Conservation (phyloP, 148 eudicot genomes). For the Chenopodium quinoa region DNA sequence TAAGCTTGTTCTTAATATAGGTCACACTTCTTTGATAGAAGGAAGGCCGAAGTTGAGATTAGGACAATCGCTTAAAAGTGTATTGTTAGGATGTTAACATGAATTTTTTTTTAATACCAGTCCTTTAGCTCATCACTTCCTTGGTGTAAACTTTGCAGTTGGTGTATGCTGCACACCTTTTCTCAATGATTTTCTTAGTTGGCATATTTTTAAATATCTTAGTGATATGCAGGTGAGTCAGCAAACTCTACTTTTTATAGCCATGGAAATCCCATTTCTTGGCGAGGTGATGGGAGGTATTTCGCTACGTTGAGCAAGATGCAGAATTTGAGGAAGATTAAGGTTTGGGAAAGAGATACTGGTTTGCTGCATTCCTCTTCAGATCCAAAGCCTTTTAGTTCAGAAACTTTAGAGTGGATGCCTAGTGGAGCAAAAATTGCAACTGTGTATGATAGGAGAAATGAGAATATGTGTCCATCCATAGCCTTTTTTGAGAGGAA, state of each 20-base stretch:
- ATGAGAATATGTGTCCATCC: constrained; percentile 52
- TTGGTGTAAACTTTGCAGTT: constrained; percentile 9
- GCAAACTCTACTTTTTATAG: constrained; percentile 26
- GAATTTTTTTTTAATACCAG: not conserved
- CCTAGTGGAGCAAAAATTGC: constrained; percentile 93
- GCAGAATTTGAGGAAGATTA: constrained; percentile 54
- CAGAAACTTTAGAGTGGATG: constrained; percentile 79
- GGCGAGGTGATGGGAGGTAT: constrained; percentile 97
- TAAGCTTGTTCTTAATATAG: not conserved
- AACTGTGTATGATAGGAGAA: constrained; percentile 49
- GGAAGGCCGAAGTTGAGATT: not conserved
- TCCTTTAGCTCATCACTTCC: not conserved
- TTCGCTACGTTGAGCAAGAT: constrained; percentile 72
- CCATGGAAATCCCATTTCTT: constrained; percentile 54
- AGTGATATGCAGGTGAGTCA: constrained; percentile 46
- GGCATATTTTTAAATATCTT: constrained; percentile 4
- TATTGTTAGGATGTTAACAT: not conserved
- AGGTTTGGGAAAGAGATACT: constrained; percentile 95
- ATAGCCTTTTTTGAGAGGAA: constrained; percentile 82
- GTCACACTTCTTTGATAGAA: not conserved
- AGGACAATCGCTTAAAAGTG: not conserved
- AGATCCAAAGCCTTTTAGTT: constrained; percentile 59
- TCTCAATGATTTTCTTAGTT: not conserved
- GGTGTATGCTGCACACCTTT: constrained; percentile 1
- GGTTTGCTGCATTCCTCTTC: constrained; percentile 74